A percentile compares a stretch with the other conserved stretches of the same genome.
Conservation (phyloP, 257 asterid genomes). For the Agastache rugosa region DNA sequence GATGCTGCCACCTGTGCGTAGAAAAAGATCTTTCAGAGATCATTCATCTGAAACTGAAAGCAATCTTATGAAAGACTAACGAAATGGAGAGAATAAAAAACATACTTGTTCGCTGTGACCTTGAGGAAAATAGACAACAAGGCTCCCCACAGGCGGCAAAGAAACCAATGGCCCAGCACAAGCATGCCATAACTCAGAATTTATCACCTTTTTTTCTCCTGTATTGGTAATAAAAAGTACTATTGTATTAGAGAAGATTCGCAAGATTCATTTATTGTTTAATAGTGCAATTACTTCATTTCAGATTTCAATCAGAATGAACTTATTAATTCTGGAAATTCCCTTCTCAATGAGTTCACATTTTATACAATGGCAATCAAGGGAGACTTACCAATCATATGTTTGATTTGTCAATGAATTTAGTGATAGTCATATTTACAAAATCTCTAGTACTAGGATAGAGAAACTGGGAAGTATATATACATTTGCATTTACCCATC, state of each 20-base stretch:
- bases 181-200: conserved; percentile 99
- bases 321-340: neutral
- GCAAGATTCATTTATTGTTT: neutral
- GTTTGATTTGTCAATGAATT: neutral
- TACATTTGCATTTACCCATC: conserved; percentile 5
- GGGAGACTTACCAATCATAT: neutral
- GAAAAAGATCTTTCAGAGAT: neutral
- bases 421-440: neutral
- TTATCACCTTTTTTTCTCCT: conserved; percentile 80
- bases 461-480: neutral
- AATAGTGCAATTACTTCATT: neutral
- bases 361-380: neutral
- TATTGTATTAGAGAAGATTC: neutral
- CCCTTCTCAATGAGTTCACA: neutral
- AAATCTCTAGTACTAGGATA: neutral
- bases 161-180: conserved; percentile 98
- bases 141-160: conserved; percentile 96
- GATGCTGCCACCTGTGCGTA: conserved; percentile 88
- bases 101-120: conserved; percentile 98
- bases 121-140: conserved; percentile 94
- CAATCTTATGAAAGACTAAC: neutral
- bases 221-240: conserved; percentile 17
- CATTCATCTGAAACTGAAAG: conserved; percentile 22
- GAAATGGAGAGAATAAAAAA: conserved; percentile 20
- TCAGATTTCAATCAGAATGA: neutral